Evolutionary conservation across 257 asterid species (phyloP).

Genomic region (Solanum tarapatanum): DNA sequence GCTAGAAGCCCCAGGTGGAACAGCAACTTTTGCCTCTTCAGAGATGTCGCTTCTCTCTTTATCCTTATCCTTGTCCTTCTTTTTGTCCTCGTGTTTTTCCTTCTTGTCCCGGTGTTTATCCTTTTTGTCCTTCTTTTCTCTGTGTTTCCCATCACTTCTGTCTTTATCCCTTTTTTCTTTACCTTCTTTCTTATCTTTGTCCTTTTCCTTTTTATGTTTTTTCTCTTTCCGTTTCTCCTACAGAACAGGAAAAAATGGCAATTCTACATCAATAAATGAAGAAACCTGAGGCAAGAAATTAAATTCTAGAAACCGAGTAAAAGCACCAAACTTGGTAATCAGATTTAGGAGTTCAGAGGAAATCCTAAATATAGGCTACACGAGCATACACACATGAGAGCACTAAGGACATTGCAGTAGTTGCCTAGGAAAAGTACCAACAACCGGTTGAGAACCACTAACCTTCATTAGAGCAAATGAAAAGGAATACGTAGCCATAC

Average conservation of each 20-base stretch:
- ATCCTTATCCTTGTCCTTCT: slow-evolving; percentile 29
- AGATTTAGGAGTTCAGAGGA: not conserved
- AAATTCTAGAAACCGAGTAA: not conserved
- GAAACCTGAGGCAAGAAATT: not conserved
- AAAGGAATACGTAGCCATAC: not conserved
- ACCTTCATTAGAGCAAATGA: not conserved
- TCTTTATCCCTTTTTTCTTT: slow-evolving; percentile 51
- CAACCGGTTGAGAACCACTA: not conserved
- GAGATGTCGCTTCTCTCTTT: slow-evolving; percentile 46
- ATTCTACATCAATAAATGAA: not conserved
- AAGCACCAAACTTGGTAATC: not conserved
- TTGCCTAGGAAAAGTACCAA: not conserved
- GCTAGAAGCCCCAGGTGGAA: slow-evolving; percentile 19
- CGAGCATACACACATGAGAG: not conserved
- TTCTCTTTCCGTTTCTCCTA: slow-evolving; percentile 64
- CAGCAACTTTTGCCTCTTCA: slow-evolving; percentile 40
- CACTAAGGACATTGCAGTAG: not conserved
- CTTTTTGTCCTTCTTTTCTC: slow-evolving; percentile 54
- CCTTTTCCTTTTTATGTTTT: slow-evolving; percentile 58
- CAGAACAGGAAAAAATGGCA: slow-evolving; percentile 2
- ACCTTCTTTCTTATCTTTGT: slow-evolving; percentile 47
- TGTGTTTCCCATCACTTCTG: slow-evolving; percentile 45
- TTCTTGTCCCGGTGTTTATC: slow-evolving; percentile 55
- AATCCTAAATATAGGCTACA: not conserved
- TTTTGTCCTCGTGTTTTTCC: slow-evolving; percentile 19